phyloP scores from a whole-genome alignment of 768 basidiomycete species.

The Termitomyces sp. region DNA sequence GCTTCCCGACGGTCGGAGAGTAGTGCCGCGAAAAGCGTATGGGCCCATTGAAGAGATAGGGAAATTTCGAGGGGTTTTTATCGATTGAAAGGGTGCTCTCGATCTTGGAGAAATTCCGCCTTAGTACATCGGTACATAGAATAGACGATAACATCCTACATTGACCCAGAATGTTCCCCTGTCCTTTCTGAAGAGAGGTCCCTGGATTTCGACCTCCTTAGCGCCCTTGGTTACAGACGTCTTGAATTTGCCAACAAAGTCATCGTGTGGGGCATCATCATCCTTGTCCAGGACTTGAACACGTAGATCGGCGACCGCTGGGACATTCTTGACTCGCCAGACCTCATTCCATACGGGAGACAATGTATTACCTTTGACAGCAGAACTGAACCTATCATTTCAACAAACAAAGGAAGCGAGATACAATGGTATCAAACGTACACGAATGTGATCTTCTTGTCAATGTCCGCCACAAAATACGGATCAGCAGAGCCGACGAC shows the following conservation, averaged over 20 bases:
- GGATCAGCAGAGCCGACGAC: slow-evolving; percentile 63
- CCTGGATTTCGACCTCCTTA: slow-evolving; percentile 63
- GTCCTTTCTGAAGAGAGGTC: slow-evolving; percentile 41
- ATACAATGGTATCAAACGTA: slow-evolving; percentile 27
- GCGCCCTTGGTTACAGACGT: slow-evolving; percentile 51
- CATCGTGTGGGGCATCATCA: slow-evolving; percentile 51
- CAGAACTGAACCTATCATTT: slow-evolving; percentile 43
- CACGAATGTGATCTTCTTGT: slow-evolving; percentile 63
- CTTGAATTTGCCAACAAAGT: slow-evolving; percentile 62
- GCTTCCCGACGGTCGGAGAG: slow-evolving; percentile 64
- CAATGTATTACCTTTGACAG: slow-evolving; percentile 53
- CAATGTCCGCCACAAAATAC: slow-evolving; percentile 68
- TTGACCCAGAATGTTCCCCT: slow-evolving; percentile 70
- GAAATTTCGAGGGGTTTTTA: slow-evolving; percentile 33
- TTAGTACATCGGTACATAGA: background rate
- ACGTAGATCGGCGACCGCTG: slow-evolving; percentile 50
- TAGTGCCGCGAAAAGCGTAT: slow-evolving; percentile 68
- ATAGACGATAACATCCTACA: slow-evolving; percentile 31
- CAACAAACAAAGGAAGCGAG: background rate
- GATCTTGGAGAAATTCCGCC: slow-evolving; percentile 36
- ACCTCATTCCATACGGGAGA: slow-evolving; percentile 73
- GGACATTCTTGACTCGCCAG: slow-evolving; percentile 75
- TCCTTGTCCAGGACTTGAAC: slow-evolving; percentile 74
- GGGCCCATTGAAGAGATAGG: slow-evolving; percentile 73
- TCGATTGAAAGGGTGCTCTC: slow-evolving; percentile 45